These are phyloP conservation scores for Rossbeevera mucosa DNA, from an alignment of 768 basidiomycete genomes.

Conservation along the genomic window DNA sequence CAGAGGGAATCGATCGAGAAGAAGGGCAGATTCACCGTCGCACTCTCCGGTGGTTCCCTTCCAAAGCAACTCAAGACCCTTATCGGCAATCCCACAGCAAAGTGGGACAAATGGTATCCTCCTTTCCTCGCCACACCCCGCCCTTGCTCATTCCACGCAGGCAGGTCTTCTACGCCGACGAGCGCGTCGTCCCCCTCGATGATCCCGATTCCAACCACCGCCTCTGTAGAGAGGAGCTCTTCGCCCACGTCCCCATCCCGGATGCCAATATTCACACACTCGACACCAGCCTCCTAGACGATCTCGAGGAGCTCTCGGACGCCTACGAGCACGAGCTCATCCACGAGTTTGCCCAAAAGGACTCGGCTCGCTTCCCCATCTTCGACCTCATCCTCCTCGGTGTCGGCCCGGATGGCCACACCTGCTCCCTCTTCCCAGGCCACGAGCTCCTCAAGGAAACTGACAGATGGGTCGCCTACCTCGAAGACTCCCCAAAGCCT, in stretches of 20 bases:
- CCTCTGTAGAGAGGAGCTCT: slow-evolving; percentile 68
- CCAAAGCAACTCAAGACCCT: slow-evolving; percentile 78
- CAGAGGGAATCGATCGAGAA: slow-evolving; percentile 88
- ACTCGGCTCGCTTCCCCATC: slow-evolving; percentile 92
- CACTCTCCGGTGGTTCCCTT: slow-evolving; percentile 90
- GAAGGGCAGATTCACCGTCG: slow-evolving; percentile 87
- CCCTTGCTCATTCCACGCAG: slow-evolving; percentile 38
- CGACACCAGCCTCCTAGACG: slow-evolving; percentile 59
- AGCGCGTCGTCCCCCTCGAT: slow-evolving; percentile 91
- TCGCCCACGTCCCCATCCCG: slow-evolving; percentile 80
- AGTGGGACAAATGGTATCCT: slow-evolving; percentile 94
- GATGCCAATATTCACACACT: slow-evolving; percentile 75
- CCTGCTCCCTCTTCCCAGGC: slow-evolving; percentile 94
- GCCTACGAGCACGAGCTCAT: slow-evolving; percentile 84
- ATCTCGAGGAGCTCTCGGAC: slow-evolving; percentile 77
- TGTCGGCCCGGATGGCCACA: slow-evolving; percentile 98
- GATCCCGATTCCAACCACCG: slow-evolving; percentile 89
- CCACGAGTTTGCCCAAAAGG: slow-evolving; percentile 84
- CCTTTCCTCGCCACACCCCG: background rate
- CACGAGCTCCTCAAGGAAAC: slow-evolving; percentile 79
- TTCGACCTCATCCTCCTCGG: slow-evolving; percentile 98
- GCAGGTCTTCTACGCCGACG: slow-evolving; percentile 98
- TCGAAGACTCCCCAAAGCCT: slow-evolving; percentile 93
- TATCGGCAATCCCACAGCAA: slow-evolving; percentile 58
- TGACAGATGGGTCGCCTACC: slow-evolving; percentile 91